These are phyloP conservation scores for Chlorella sp. DNA, from an alignment of 139 green algal species.

Conservation along the genomic window DNA sequence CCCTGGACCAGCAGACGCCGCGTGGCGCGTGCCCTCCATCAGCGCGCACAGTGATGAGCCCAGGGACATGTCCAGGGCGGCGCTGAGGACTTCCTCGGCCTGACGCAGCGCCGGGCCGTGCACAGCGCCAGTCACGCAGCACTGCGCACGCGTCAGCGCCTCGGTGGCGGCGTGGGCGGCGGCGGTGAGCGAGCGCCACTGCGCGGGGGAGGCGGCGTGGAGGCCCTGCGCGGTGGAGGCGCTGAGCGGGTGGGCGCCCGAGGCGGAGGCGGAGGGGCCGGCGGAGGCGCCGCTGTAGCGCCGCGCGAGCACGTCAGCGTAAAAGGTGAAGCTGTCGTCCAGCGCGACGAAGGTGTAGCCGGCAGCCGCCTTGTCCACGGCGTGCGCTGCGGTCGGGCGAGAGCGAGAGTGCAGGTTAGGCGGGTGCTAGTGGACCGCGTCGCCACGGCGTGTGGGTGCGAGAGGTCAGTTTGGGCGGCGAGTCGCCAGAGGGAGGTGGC, in stretches of 20 bases:
- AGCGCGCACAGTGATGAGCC: slow-evolving; percentile 34
- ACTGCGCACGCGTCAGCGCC: slow-evolving; percentile 17
- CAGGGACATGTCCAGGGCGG: slow-evolving; percentile 16
- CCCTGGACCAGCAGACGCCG: not conserved
- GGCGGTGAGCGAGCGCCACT: too few relatives aligned
- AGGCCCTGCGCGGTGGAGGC: too few relatives aligned
- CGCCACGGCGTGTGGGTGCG: too few relatives aligned
- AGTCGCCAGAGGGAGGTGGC: not conserved
- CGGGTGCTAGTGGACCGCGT: too few relatives aligned
- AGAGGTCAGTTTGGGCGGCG: too few relatives aligned
- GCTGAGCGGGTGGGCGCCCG: slow-evolving; percentile 4
- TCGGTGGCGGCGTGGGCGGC: slow-evolving; percentile 20
- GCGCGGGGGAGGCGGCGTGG: too few relatives aligned
- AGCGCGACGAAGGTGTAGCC: slow-evolving; percentile 43
- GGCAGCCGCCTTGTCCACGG: slow-evolving; percentile 25
- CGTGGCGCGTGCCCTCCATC: slow-evolving; percentile 36
- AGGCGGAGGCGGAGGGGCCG: not conserved
- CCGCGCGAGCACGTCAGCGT: slow-evolving; percentile 26
- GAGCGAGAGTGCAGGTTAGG: too few relatives aligned
- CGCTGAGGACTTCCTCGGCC: slow-evolving; percentile 30
- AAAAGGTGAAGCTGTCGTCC: slow-evolving; percentile 24
- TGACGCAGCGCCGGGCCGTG: slow-evolving; percentile 38
- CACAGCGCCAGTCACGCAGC: slow-evolving; percentile 8
- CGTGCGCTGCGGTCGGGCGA: too few relatives aligned
- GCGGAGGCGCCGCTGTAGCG: not conserved